phyloP scores from a whole-genome alignment of 2,329 filamentous ascomycete genomes.

The Pseudocercospora fijiensis region DNA sequence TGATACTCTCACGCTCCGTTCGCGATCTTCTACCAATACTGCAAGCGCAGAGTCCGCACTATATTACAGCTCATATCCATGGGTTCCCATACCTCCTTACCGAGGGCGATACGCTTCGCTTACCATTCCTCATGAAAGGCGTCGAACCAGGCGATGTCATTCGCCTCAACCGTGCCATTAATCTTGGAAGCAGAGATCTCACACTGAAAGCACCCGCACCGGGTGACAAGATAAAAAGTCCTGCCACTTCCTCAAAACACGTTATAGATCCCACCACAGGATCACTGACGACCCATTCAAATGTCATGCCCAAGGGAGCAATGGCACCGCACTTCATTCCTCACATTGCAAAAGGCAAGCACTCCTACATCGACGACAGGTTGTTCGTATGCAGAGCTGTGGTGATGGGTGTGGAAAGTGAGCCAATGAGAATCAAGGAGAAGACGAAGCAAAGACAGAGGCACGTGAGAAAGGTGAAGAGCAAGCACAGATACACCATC shows the following conservation, averaged over 20 bases:
- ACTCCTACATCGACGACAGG: slow-evolving; percentile 70
- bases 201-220: slow-evolving; percentile 74
- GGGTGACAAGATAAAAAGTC: slow-evolving; percentile 34
- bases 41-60: slow-evolving; percentile 70
- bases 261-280: slow-evolving; percentile 34
- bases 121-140: slow-evolving; percentile 52
- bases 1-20: slow-evolving; percentile 56
- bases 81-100: slow-evolving; percentile 77
- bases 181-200: slow-evolving; percentile 83
- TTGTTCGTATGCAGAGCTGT: slow-evolving; percentile 82
- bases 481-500: slow-evolving; percentile 88
- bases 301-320: slow-evolving; percentile 27
- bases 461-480: slow-evolving; percentile 70
- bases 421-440: slow-evolving; percentile 58
- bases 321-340: slow-evolving; percentile 40
- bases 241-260: slow-evolving; percentile 25
- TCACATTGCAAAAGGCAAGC: slow-evolving; percentile 41
- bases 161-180: slow-evolving; percentile 79
- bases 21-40: slow-evolving; percentile 67
- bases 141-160: slow-evolving; percentile 75
- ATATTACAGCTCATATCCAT: slow-evolving; percentile 78
- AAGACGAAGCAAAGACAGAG: slow-evolving; percentile 66
- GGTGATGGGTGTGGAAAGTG: slow-evolving; percentile 77
- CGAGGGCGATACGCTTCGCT: slow-evolving; percentile 49
- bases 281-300: slow-evolving; percentile 26